Base-by-base conservation (phyloP, 2,329 filamentous ascomycete genomes). In the Lachnellula hyalina region DNA sequence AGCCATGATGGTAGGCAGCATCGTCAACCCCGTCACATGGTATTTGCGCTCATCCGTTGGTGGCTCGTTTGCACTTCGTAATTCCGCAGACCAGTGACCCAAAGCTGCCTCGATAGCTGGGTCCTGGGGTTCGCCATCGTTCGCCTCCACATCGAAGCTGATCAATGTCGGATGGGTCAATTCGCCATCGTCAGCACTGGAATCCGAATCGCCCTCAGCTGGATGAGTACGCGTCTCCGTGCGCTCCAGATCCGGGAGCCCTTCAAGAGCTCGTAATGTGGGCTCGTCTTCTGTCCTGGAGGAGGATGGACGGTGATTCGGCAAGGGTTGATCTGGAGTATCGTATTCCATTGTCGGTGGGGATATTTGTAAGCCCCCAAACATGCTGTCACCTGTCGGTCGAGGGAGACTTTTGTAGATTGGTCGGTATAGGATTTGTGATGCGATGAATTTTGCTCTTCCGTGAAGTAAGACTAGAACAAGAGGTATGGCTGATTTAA, bases 141-240 rank as follows among this genome's bases (percentile, higher is more conserved):
- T 61, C 23, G 67, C 60, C 51, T 70, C 66, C 1, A 70, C 67
- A 55, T 71, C 67, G 53, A 70, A 69, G 28, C 65, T 68, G 14
- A 71, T 69, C 15, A 70, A 52, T 3, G 66, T 66, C 12, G 67
- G 58, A 47, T 68, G 66, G 7, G 61, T 52, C 15, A 65, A 47
- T 40, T 69, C 68, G 17, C 61, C 59, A 49, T 70, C 68, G 17
- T 69, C 68, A 17, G 65, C 63, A 46, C 55, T 61, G 3, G 63
- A 63, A 32, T 67, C 64, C 8, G 63, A 58, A 38, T 60, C 59
- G 32, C 53, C 50, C 19, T 61, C 61, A 21, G 15, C 41, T 17
- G 40, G 49, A 19, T 51, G 56, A 47, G 52, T 21, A 28, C 55
- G 54, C 38, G 57, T 47, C 32, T 59, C 55, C n/a, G 23, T 35